These are phyloP conservation scores for Suhomyces guaymorum DNA, from an alignment of 1,139 yeast genomes.

Conservation along the genomic window DNA sequence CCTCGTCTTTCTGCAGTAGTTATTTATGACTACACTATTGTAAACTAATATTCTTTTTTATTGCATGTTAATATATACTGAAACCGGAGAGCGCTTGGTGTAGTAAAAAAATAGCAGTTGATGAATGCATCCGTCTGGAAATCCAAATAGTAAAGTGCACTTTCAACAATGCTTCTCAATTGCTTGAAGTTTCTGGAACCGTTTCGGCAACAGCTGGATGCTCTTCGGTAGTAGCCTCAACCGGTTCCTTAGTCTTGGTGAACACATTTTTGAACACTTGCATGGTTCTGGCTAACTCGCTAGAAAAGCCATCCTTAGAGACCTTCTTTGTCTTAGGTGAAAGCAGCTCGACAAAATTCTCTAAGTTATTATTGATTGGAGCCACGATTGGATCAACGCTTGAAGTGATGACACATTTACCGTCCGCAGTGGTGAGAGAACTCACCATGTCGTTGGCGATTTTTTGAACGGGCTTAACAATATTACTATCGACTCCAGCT, in stretches of 20 bases:
- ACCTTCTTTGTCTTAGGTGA: slow-evolving; percentile 52
- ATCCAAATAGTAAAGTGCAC: too few relatives aligned
- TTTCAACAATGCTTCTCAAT: too few relatives aligned
- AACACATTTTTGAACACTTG: slow-evolving; percentile 44
- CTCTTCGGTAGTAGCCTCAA: not conserved
- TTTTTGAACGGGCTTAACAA: slow-evolving; percentile 47
- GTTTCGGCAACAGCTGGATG: too few relatives aligned
- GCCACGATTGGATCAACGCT: slow-evolving; percentile 62
- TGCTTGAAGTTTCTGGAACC: not conserved
- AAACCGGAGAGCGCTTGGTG: slow-evolving; percentile 6
- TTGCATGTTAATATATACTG: slow-evolving; percentile 20
- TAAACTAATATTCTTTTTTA: slow-evolving; percentile 18
- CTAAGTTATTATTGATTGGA: slow-evolving; percentile 60
- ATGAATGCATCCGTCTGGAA: too few relatives aligned
- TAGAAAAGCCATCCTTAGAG: slow-evolving; percentile 43
- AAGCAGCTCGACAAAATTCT: slow-evolving; percentile 41
- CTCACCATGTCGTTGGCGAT: slow-evolving; percentile 41
- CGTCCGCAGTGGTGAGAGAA: slow-evolving; percentile 20
- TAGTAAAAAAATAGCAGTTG: not conserved
- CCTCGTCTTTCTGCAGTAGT: slow-evolving; percentile 2
- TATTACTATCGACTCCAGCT: slow-evolving; percentile 3
- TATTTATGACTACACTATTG: slow-evolving; percentile 13
- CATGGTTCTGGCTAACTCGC: slow-evolving; percentile 54
- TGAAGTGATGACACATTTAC: slow-evolving; percentile 24
- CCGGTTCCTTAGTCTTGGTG: slow-evolving; percentile 14